Conservation (phyloP, 495 filamentous ascomycete species). For the Aspergillus panamensis region DNA sequence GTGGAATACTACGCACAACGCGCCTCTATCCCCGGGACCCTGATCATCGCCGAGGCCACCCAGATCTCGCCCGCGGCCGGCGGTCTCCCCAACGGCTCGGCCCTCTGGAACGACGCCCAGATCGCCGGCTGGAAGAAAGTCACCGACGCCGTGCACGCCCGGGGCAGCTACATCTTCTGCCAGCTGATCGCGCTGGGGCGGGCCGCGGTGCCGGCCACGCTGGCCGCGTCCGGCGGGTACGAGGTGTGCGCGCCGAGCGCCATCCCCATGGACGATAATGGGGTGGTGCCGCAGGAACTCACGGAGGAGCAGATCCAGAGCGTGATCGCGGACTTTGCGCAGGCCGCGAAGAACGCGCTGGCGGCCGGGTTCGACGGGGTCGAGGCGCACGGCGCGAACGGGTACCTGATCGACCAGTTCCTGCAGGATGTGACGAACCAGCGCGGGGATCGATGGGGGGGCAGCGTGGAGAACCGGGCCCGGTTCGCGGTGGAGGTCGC, state of each 20-base stretch:
- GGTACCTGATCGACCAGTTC: slow-evolving; percentile 75
- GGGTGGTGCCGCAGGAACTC: slow-evolving; percentile 43
- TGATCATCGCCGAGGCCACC: slow-evolving; percentile 60
- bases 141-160: slow-evolving; percentile 49
- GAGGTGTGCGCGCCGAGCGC: slow-evolving; percentile 38
- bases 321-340: slow-evolving; percentile 53
- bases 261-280: slow-evolving; percentile 24
- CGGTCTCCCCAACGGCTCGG: slow-evolving; percentile 45
- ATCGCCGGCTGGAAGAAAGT: slow-evolving; percentile 48
- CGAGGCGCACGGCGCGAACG: slow-evolving; percentile 71
- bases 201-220: slow-evolving; percentile 39
- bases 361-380: slow-evolving; percentile 72
- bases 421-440: slow-evolving; percentile 57
- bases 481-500: slow-evolving; percentile 63
- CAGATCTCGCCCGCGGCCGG: slow-evolving; percentile 52
- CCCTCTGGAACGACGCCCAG: slow-evolving; percentile 45
- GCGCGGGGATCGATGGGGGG: slow-evolving; percentile 64
- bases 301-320: slow-evolving; percentile 54
- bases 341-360: slow-evolving; percentile 60
- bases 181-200: slow-evolving; percentile 61
- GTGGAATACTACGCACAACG: slow-evolving; percentile 52
- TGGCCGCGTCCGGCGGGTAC: slow-evolving; percentile 26
- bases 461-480: slow-evolving; percentile 65
- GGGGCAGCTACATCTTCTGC: slow-evolving; percentile 48
- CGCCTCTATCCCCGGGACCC: slow-evolving; percentile 44